Percentiles rank a stretch among this genome's conserved stretches.
Conservation (phyloP, 352 stramenopile genomes). For the Achlya hypogyna region DNA sequence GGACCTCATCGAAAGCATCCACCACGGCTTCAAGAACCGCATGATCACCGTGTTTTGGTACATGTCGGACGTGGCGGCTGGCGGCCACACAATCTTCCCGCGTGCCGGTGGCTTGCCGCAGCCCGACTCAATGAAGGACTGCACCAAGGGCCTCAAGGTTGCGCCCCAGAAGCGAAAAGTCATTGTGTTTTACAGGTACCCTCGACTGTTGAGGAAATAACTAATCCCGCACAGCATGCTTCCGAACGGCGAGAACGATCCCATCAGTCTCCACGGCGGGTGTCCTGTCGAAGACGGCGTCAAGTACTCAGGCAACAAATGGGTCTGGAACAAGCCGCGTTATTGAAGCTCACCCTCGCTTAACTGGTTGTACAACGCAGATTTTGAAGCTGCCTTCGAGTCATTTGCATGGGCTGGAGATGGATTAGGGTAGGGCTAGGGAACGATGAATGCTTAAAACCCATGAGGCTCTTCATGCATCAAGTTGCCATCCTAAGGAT, state of each 20-base stretch:
- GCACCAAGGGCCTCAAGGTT: slow-evolving; percentile 50
- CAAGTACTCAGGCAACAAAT: slow-evolving; percentile 92
- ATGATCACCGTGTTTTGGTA: slow-evolving; percentile 84
- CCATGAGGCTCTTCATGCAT: too few relatives aligned
- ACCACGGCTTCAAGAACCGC: slow-evolving; percentile 69
- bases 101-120: slow-evolving; percentile 37
- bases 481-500: too few relatives aligned
- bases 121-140: slow-evolving; percentile 44
- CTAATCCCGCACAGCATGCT: not conserved
- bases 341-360: too few relatives aligned
- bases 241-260: slow-evolving; percentile 38
- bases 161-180: slow-evolving; percentile 65
- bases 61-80: slow-evolving; percentile 70
- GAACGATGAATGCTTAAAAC: too few relatives aligned
- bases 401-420: too few relatives aligned
- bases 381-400: too few relatives aligned
- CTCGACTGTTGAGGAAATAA: not conserved
- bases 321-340: slow-evolving; percentile 92
- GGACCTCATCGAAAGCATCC: slow-evolving; percentile 36
- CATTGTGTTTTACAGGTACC: slow-evolving; percentile 55
- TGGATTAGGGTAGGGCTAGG: too few relatives aligned
- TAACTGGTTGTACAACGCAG: too few relatives aligned
- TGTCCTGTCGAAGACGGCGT: slow-evolving; percentile 92
- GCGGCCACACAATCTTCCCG: slow-evolving; percentile 64
- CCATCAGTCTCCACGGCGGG: slow-evolving; percentile 82